Evolutionary conservation across 768 basidiomycete genomes (phyloP).

Genomic region (Cubamyces sp.): DNA sequence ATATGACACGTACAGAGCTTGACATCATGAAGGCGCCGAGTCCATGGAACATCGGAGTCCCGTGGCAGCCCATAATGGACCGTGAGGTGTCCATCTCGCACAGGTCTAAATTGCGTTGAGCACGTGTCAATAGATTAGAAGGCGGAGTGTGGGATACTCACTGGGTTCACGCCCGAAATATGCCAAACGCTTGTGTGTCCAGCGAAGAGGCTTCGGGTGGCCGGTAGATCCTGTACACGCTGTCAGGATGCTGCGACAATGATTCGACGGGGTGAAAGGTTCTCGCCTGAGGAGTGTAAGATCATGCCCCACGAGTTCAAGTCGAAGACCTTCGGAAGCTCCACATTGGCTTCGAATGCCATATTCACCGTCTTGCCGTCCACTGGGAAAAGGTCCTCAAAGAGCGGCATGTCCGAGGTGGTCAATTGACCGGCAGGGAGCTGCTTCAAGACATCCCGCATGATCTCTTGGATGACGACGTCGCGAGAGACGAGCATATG

Average conservation of each 20-base stretch:
- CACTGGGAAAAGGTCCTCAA: slow-evolving; percentile 15
- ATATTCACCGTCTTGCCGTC: background rate
- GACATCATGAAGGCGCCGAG: slow-evolving; percentile 19
- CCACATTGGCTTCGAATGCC: slow-evolving; percentile 1
- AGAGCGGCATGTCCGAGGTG: slow-evolving; percentile 2
- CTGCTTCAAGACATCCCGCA: background rate
- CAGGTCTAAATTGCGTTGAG: background rate
- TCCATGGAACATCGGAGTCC: slow-evolving; percentile 24
- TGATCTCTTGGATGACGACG: background rate
- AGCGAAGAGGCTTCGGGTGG: slow-evolving; percentile 23
- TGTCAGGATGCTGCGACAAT: background rate
- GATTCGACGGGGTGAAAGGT: background rate
- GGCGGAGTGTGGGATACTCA: background rate
- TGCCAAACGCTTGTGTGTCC: slow-evolving; percentile 11
- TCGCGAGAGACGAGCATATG: slow-evolving; percentile 19
- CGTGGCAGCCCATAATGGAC: slow-evolving; percentile 18
- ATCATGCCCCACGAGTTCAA: slow-evolving; percentile 1
- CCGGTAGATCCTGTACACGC: slow-evolving; percentile 25
- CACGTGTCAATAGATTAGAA: background rate
- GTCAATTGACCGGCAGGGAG: slow-evolving; percentile 5
- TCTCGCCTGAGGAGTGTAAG: slow-evolving; percentile 23
- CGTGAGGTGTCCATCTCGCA: slow-evolving; percentile 12
- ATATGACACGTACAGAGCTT: background rate
- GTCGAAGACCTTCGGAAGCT: slow-evolving; percentile 4
- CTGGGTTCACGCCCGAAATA: slow-evolving; percentile 1